Evolutionary conservation across 148 eudicot species (phyloP).

Genomic region (Beta vulgaris): DNA sequence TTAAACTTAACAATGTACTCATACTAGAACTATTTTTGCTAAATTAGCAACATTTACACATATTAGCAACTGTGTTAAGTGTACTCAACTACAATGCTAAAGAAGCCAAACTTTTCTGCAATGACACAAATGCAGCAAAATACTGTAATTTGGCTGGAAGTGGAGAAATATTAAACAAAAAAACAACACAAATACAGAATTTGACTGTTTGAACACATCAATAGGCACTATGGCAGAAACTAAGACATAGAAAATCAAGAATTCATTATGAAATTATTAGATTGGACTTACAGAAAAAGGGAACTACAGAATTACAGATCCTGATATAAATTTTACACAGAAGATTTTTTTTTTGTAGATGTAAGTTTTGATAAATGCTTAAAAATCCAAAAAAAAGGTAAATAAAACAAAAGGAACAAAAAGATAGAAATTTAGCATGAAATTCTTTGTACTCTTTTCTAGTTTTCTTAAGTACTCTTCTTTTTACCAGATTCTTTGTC

Average conservation of each 20-base stretch:
- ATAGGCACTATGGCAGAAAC: background rate
- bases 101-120: too few relatives aligned
- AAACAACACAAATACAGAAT: background rate
- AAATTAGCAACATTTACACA: background rate
- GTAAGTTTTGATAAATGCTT: background rate
- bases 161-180: background rate
- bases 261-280: background rate
- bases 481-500: slow-evolving; percentile 2
- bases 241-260: background rate
- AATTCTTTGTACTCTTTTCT: background rate
- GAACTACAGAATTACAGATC: background rate
- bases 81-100: too few relatives aligned
- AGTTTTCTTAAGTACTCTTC: background rate
- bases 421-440: background rate
- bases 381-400: background rate
- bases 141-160: background rate
- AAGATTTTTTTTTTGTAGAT: background rate
- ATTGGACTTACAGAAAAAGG: background rate
- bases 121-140: background rate
- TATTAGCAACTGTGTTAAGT: too few relatives aligned
- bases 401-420: background rate
- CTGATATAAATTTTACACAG: background rate
- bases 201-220: background rate
- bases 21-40: background rate
- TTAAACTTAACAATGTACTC: background rate